These are phyloP conservation scores for Pythium graminicola DNA, from an alignment of 352 stramenopile species.

Conservation along the genomic window DNA sequence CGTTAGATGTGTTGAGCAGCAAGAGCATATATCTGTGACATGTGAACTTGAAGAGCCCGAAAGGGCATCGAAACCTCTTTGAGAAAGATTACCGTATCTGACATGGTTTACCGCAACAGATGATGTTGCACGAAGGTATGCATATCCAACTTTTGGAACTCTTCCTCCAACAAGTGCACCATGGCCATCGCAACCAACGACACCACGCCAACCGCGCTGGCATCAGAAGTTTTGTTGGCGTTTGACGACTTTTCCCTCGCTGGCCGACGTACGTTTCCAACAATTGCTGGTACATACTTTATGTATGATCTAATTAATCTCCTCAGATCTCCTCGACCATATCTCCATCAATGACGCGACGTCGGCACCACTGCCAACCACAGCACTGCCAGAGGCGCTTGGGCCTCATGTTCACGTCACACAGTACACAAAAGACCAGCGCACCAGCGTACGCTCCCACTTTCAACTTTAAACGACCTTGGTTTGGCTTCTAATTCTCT, in stretches of 20 bases:
- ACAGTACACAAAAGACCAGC: background rate
- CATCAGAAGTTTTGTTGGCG: conserved; percentile 40
- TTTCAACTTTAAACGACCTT: too few species aligned
- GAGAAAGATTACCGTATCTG: conserved; percentile 1
- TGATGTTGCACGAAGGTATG: conserved; percentile 14
- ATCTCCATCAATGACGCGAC: background rate
- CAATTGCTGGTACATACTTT: too few species aligned
- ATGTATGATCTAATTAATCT: too few species aligned
- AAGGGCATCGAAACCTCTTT: background rate
- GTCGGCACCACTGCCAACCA: background rate
- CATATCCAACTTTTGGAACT: too few species aligned
- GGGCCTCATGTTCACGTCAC: background rate
- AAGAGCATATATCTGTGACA: conserved; percentile 4
- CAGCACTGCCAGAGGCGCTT: background rate
- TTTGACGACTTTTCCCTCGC: conserved; percentile 68
- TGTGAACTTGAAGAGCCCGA: conserved; percentile 6
- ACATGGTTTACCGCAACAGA: background rate
- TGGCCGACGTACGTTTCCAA: conserved; percentile 38
- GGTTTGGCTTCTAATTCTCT: background rate
- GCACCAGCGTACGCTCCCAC: too few species aligned
- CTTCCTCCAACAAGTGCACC: too few species aligned
- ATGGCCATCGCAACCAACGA: conserved; percentile 1
- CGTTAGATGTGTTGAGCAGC: too few species aligned
- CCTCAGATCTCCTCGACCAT: conserved; percentile 4
- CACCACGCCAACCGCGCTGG: background rate